Evolutionary conservation across 2,329 filamentous ascomycete species (phyloP).

Genomic region (Thielaviopsis musarum): DNA sequence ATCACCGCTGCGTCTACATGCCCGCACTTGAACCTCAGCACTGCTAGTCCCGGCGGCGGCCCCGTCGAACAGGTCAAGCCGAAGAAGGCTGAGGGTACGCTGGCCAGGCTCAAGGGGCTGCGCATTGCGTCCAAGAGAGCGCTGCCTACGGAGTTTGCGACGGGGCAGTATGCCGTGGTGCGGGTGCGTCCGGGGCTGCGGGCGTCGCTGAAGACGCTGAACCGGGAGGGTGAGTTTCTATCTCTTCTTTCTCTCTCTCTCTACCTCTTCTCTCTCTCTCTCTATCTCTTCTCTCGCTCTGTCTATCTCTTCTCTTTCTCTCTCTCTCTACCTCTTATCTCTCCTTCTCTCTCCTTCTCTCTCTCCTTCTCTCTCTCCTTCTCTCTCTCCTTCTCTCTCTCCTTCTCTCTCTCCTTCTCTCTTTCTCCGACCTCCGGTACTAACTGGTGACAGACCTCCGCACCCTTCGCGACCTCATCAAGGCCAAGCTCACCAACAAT

Average conservation of each 20-base stretch:
- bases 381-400: not conserved
- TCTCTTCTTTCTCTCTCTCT: not conserved
- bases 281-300: not conserved
- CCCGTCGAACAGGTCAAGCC: slow-evolving; percentile 4
- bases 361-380: not conserved
- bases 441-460: slow-evolving; percentile 29
- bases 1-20: not conserved
- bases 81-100: not conserved
- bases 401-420: not conserved
- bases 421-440: not conserved
- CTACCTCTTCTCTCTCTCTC: not conserved
- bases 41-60: not conserved
- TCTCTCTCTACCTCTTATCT: too few relatives aligned
- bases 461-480: slow-evolving; percentile 44
- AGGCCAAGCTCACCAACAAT: slow-evolving; percentile 44
- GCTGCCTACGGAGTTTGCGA: slow-evolving; percentile 43
- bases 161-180: slow-evolving; percentile 38
- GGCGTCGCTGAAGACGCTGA: slow-evolving; percentile 40
- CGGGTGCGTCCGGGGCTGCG: slow-evolving; percentile 33
- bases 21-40: not conserved
- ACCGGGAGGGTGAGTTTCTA: slow-evolving; percentile 26
- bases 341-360: too few relatives aligned
- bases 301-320: not conserved
- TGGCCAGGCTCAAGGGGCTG: slow-evolving; percentile 18
- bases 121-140: slow-evolving; percentile 38